Percentiles rank a stretch among this genome's conserved stretches.
phyloP scores from a whole-genome alignment of 441 rosid genomes.

The Bocquillonia castaneifolia region DNA sequence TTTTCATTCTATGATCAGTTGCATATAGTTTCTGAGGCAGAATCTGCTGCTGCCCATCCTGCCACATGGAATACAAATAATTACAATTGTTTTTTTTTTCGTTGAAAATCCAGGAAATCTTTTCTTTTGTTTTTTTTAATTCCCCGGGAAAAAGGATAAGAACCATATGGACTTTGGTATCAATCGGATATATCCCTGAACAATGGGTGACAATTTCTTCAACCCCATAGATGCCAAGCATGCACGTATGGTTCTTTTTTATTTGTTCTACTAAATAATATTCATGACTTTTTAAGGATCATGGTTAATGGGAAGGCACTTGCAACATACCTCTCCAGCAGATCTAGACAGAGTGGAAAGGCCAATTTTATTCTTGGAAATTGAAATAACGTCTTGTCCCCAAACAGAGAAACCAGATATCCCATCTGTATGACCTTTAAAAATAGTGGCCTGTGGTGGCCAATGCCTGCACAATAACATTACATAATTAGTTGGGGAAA shows the following conservation, averaged over 20 bases:
- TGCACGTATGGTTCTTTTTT: background rate
- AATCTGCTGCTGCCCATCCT: slow-evolving; percentile 64
- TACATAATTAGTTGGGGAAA: slow-evolving; percentile 6
- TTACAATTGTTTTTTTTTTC: too few relatives aligned
- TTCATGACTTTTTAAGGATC: background rate
- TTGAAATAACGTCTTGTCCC: slow-evolving; percentile 90
- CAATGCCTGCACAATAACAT: slow-evolving; percentile 46
- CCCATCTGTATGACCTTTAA: slow-evolving; percentile 69
- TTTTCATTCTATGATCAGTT: slow-evolving; percentile 51
- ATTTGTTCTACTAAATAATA: background rate
- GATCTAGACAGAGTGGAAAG: slow-evolving; percentile 62
- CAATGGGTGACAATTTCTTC: background rate
- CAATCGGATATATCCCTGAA: background rate
- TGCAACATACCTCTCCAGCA: slow-evolving; percentile 52
- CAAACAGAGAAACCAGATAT: slow-evolving; percentile 75
- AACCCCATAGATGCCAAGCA: background rate
- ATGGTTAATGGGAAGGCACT: background rate
- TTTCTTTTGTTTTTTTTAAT: too few relatives aligned
- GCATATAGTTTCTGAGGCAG: slow-evolving; percentile 62
- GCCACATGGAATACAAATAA: slow-evolving; percentile 18
- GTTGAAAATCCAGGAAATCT: too few relatives aligned
- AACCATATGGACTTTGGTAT: background rate
- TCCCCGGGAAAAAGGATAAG: too few relatives aligned
- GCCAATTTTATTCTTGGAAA: slow-evolving; percentile 79
- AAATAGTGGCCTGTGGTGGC: slow-evolving; percentile 44